Evolutionary conservation across 2,329 filamentous ascomycete species (phyloP).

Genomic region (Scedosporium boydii): DNA sequence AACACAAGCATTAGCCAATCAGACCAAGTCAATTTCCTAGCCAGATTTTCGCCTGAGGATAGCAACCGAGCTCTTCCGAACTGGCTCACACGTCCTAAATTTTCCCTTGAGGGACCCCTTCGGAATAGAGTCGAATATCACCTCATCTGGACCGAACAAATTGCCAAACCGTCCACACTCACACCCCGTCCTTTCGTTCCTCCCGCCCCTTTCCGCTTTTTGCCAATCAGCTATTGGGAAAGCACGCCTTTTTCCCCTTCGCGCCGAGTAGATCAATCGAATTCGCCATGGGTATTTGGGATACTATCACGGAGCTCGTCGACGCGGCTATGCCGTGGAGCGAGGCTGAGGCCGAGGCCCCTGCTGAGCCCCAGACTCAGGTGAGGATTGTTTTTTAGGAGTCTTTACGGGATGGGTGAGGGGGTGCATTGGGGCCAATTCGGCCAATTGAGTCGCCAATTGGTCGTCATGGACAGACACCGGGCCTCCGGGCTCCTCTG

Average conservation of each 20-base stretch:
- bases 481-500: no score
- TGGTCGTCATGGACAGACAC: neutral
- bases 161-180: neutral
- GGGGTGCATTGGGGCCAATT: neutral
- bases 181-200: neutral
- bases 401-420: neutral
- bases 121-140: constrained; percentile 4
- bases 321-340: constrained; percentile 58
- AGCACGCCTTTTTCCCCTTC: neutral
- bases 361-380: constrained; percentile 46
- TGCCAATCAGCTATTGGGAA: neutral
- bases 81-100: neutral
- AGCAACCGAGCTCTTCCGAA: constrained; percentile 7
- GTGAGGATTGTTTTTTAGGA: neutral
- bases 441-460: neutral
- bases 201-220: neutral
- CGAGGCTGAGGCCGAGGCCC: constrained; percentile 56
- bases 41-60: constrained; percentile 2
- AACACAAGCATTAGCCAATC: constrained; percentile 2
- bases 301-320: constrained; percentile 53
- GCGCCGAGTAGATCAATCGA: neutral
- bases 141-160: constrained; percentile 2
- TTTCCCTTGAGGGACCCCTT: neutral
- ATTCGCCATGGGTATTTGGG: constrained; percentile 57
- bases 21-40: constrained; percentile 6